Percentiles rank a stretch among this genome's conserved stretches.
phyloP scores from a whole-genome alignment of 768 basidiomycete genomes.

The Piloderma croceum region DNA sequence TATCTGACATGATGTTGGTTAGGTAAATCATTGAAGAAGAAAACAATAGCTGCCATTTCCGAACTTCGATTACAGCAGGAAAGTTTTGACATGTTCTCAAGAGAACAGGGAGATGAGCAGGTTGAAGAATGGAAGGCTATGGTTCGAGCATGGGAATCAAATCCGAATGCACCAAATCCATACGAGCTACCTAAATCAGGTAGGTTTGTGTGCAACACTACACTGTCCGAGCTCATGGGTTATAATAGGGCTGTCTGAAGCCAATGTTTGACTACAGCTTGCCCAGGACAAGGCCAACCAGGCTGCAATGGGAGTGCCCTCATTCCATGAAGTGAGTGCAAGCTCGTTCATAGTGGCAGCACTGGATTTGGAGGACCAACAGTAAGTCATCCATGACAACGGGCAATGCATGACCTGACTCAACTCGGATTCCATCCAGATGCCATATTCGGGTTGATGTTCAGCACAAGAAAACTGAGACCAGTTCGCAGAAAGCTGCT shows the following conservation, averaged over 20 bases:
- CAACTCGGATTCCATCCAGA: not conserved
- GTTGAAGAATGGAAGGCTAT: conserved; percentile 9
- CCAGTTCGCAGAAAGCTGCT: not conserved
- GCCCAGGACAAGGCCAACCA: conserved; percentile 10
- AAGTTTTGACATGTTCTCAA: conserved; percentile 1
- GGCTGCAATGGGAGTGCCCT: not conserved
- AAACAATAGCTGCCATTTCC: conserved; percentile 2
- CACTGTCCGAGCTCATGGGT: too few relatives aligned
- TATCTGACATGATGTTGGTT: not conserved
- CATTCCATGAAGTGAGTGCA: conserved; percentile 14
- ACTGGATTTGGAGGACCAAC: conserved; percentile 17
- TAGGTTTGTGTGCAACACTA: too few relatives aligned
- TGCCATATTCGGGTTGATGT: conserved; percentile 11
- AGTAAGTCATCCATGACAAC: conserved; percentile 8
- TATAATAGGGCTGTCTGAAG: conserved; percentile 11
- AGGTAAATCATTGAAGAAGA: not conserved
- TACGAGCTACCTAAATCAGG: conserved; percentile 6
- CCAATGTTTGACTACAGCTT: conserved; percentile 8
- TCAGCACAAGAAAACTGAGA: conserved; percentile 5
- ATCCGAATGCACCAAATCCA: conserved; percentile 18
- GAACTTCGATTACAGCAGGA: conserved; percentile 2
- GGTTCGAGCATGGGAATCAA: conserved; percentile 20
- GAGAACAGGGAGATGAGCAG: not conserved
- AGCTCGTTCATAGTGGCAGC: conserved; percentile 10
- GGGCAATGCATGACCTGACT: conserved; percentile 5